Evolutionary conservation across 306 rosid genomes (phyloP).

Genomic region (Pterocarpus macrocarpus): DNA sequence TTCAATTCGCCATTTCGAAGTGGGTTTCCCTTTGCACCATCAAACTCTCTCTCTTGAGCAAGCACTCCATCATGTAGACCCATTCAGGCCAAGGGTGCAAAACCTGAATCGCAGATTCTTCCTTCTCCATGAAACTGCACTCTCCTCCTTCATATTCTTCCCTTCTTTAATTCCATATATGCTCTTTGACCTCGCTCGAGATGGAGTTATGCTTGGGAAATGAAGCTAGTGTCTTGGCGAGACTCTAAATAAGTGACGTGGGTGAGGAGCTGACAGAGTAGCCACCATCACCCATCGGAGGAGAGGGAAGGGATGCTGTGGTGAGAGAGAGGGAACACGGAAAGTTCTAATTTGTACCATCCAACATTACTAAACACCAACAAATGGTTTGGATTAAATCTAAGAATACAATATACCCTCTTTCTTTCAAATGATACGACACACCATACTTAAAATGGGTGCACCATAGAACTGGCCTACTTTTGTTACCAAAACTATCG

Average conservation of each 20-base stretch:
- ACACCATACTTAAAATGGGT: too few species aligned
- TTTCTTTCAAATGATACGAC: too few species aligned
- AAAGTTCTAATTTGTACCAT: too few species aligned
- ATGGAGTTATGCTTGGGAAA: slow-evolving; percentile 52
- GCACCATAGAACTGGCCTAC: too few species aligned
- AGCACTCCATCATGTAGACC: slow-evolving; percentile 67
- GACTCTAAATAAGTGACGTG: slow-evolving; percentile 44
- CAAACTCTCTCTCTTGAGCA: slow-evolving; percentile 63
- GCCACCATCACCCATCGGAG: too few species aligned
- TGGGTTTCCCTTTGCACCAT: slow-evolving; percentile 51
- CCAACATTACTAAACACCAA: too few species aligned
- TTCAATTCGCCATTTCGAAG: slow-evolving; percentile 51
- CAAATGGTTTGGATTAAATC: too few species aligned
- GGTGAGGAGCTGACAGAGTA: neutral
- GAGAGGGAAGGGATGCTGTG: too few species aligned
- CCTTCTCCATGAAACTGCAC: slow-evolving; percentile 8
- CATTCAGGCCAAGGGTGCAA: slow-evolving; percentile 91
- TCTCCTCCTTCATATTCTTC: slow-evolving; percentile 27
- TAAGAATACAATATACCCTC: too few species aligned
- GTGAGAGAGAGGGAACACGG: too few species aligned
- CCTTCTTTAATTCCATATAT: slow-evolving; percentile 24
- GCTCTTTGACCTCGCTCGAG: neutral
- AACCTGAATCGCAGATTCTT: slow-evolving; percentile 50
- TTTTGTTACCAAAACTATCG: too few species aligned
- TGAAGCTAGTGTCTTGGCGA: slow-evolving; percentile 31